Evolutionary conservation across 1,284 basidiomycete genomes (phyloP).

Genomic region (Ceratobasidium sp.): DNA sequence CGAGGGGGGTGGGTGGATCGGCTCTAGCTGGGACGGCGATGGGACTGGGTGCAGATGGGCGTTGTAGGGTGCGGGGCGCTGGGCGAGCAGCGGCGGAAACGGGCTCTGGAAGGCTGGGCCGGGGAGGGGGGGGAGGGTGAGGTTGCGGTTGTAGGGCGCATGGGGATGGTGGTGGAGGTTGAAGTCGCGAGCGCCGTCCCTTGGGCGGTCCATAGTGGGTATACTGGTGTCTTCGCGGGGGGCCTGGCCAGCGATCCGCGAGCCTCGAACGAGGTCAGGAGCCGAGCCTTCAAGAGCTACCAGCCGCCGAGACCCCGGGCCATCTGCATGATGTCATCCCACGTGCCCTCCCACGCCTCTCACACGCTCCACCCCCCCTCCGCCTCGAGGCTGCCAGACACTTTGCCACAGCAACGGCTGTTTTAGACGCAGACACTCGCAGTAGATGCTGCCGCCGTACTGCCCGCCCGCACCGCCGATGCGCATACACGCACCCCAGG

Average conservation of each 20-base stretch:
- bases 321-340: slow-evolving; percentile 7
- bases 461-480: neutral
- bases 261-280: slow-evolving; percentile 11
- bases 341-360: neutral
- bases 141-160: slow-evolving; percentile 30
- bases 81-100: slow-evolving; percentile 41
- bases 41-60: slow-evolving; percentile 38
- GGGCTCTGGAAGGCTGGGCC: slow-evolving; percentile 21
- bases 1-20: slow-evolving; percentile 41
- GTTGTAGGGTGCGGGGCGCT: slow-evolving; percentile 42
- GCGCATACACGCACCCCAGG: slow-evolving; percentile 19
- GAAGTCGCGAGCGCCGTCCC: neutral
- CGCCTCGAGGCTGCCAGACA: neutral
- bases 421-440: neutral
- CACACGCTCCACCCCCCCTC: neutral
- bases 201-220: slow-evolving; percentile 15
- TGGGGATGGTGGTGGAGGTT: slow-evolving; percentile 44
- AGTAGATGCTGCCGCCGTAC: neutral
- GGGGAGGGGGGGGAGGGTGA: slow-evolving; percentile 44
- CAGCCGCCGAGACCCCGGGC: slow-evolving; percentile 6
- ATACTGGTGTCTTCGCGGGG: slow-evolving; percentile 14
- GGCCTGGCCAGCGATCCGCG: neutral
- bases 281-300: neutral
- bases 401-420: neutral
- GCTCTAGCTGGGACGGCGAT: slow-evolving; percentile 37